These are phyloP conservation scores for Botryotinia narcissicola DNA, from an alignment of 2,329 filamentous ascomycete genomes.

Conservation along the genomic window DNA sequence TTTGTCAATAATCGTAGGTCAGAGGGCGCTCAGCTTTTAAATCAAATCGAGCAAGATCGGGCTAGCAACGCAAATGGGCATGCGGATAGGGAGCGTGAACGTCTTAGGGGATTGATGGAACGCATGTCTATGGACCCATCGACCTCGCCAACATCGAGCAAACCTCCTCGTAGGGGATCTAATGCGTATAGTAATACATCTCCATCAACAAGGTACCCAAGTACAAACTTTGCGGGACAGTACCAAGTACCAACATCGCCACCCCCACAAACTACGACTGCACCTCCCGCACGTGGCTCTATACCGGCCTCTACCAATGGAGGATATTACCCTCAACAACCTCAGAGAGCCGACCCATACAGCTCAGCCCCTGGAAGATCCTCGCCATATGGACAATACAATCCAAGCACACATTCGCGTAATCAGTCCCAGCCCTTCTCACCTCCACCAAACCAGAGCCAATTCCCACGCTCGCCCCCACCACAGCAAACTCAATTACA, in stretches of 20 bases:
- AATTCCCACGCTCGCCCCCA: conserved; percentile 53
- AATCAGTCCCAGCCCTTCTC: conserved; percentile 34
- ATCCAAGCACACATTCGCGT: conserved; percentile 39
- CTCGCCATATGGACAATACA: conserved; percentile 45
- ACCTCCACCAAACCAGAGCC: conserved; percentile 50
- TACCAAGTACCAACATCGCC: conserved; percentile 60
- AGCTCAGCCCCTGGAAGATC: conserved; percentile 46
- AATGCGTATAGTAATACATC: conserved; percentile 40
- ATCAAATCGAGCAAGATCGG: conserved; percentile 60
- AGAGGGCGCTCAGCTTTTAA: conserved; percentile 86
- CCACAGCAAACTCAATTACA: conserved; percentile 51
- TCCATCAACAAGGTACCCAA: conserved; percentile 49
- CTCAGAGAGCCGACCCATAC: conserved; percentile 14
- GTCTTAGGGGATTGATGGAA: conserved; percentile 88
- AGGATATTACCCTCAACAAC: conserved; percentile 30
- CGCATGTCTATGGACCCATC: conserved; percentile 82
- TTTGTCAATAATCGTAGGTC: conserved; percentile 93
- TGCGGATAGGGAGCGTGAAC: conserved; percentile 78
- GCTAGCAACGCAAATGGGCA: conserved; percentile 36
- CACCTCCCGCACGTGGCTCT: conserved; percentile 43
- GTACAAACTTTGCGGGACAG: conserved; percentile 54
- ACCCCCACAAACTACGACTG: conserved; percentile 38
- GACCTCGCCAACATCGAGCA: conserved; percentile 42
- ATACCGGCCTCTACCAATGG: conserved; percentile 45
- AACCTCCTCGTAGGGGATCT: conserved; percentile 39